Conservation (phyloP, 2,329 filamentous ascomycete species). For the Neopestalotiopsis sp. region DNA sequence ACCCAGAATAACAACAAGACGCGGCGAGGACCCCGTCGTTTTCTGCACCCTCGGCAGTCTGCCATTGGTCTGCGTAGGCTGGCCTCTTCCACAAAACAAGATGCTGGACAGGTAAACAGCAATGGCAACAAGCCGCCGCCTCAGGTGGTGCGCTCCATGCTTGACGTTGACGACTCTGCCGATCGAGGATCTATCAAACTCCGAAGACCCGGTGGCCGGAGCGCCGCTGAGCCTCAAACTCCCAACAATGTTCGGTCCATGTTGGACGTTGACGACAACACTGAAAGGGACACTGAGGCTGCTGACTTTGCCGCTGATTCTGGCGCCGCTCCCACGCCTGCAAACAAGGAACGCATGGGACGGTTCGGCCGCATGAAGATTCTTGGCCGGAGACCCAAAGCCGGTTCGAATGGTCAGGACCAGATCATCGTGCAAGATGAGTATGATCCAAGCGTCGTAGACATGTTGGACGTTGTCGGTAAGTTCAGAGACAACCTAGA, state of each 20-base stretch:
- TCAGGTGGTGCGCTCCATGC: conserved; percentile 13
- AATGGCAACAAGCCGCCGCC: neutral
- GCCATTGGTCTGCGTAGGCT: conserved; percentile 15
- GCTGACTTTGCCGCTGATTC: neutral
- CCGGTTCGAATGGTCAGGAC: neutral
- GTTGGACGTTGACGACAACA: conserved; percentile 16
- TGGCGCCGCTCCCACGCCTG: neutral
- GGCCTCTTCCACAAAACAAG: neutral
- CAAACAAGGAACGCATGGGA: conserved; percentile 7
- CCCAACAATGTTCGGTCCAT: conserved; percentile 11
- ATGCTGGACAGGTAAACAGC: neutral
- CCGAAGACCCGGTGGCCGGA: neutral
- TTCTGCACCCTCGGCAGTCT: conserved; percentile 4
- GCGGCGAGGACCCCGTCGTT: neutral
- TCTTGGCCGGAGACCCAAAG: neutral
- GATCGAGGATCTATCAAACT: conserved; percentile 12
- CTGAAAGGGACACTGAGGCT: neutral
- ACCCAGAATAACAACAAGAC: neutral
- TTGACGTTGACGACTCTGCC: conserved; percentile 3
- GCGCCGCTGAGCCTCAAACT: neutral
- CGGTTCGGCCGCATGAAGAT: conserved; percentile 13
- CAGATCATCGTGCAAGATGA: conserved; percentile 38
- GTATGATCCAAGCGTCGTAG: conserved; percentile 68
- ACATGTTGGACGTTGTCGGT: conserved; percentile 73
- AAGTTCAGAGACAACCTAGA: conserved; percentile 34